Percentiles rank a stretch among this genome's conserved stretches.
phyloP scores from a whole-genome alignment of 805 yeast species.

The Metschnikowia noctiluminum region DNA sequence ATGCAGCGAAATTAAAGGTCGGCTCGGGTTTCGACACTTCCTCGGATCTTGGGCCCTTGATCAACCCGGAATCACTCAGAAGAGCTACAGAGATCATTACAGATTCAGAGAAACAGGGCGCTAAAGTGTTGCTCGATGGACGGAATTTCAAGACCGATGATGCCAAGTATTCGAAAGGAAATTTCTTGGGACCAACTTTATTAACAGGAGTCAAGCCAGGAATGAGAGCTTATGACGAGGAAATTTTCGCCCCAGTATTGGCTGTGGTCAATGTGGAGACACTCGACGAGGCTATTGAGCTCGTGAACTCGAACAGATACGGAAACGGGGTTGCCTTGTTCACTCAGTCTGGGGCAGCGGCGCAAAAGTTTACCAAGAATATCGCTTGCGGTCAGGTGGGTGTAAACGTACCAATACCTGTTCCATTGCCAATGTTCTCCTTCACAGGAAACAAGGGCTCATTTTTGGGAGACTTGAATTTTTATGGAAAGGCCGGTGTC shows the following conservation, averaged over 20 bases:
- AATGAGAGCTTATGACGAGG: constrained; percentile 69
- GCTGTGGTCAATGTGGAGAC: constrained; percentile 59
- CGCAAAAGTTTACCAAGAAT: constrained; percentile 64
- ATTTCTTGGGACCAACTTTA: constrained; percentile 72
- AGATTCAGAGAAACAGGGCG: constrained; percentile 58
- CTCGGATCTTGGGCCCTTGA: constrained; percentile 73
- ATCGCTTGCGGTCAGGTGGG: constrained; percentile 78
- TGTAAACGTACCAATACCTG: constrained; percentile 76
- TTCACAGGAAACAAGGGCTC: constrained; percentile 76
- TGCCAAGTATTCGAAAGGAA: constrained; percentile 47
- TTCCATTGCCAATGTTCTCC: constrained; percentile 77
- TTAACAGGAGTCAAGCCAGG: constrained; percentile 61
- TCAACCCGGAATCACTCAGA: constrained; percentile 54
- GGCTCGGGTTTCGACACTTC: constrained; percentile 62
- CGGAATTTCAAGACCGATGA: constrained; percentile 43
- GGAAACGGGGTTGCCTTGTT: constrained; percentile 73
- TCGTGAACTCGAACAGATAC: constrained; percentile 55
- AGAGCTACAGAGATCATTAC: constrained; percentile 56
- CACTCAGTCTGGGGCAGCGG: constrained; percentile 67
- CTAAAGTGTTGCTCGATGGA: constrained; percentile 61
- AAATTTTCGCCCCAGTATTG: constrained; percentile 75
- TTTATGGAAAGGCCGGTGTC: constrained; percentile 74
- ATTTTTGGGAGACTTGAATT: constrained; percentile 75
- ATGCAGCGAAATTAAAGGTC: constrained; percentile 55
- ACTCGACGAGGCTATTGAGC: constrained; percentile 63